Evolutionary conservation across 2,329 filamentous ascomycete species (phyloP).

Genomic region (Fusarium napiforme): DNA sequence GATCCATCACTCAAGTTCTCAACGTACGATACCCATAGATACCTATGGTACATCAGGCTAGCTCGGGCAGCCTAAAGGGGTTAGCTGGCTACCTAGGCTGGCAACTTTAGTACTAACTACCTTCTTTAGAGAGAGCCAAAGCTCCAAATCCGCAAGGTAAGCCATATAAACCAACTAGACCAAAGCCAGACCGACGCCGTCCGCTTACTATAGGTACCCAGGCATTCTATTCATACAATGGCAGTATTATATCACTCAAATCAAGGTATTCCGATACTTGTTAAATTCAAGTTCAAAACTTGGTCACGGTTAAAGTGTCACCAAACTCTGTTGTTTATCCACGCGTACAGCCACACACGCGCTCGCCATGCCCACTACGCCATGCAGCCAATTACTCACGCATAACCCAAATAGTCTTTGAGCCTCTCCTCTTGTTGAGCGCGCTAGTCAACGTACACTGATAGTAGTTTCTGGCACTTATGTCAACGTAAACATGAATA

Average conservation of each 20-base stretch:
- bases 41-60: not conserved
- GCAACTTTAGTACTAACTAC: not conserved
- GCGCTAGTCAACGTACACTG: slow-evolving; percentile 17
- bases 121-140: not conserved
- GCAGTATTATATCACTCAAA: slow-evolving; percentile 17
- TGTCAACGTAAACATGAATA: slow-evolving; percentile 10
- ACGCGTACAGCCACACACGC: slow-evolving; percentile 19
- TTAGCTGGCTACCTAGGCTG: not conserved
- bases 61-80: not conserved
- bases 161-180: not conserved
- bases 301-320: slow-evolving; percentile 22
- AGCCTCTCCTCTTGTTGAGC: slow-evolving; percentile 19
- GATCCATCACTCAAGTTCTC: slow-evolving; percentile 7
- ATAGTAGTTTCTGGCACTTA: not conserved
- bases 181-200: slow-evolving; percentile 7
- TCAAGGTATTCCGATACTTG: slow-evolving; percentile 18
- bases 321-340: slow-evolving; percentile 35
- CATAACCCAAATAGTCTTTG: slow-evolving; percentile 11
- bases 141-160: not conserved
- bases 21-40: slow-evolving; percentile 27
- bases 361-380: slow-evolving; percentile 11
- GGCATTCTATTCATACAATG: not conserved
- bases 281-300: slow-evolving; percentile 1
- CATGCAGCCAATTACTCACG: not conserved
- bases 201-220: slow-evolving; percentile 14